Evolutionary conservation across 805 yeast genomes (phyloP), one percentile per base, ranked within the genome.

Genomic region (Zygoascus bituminiphila): DNA sequence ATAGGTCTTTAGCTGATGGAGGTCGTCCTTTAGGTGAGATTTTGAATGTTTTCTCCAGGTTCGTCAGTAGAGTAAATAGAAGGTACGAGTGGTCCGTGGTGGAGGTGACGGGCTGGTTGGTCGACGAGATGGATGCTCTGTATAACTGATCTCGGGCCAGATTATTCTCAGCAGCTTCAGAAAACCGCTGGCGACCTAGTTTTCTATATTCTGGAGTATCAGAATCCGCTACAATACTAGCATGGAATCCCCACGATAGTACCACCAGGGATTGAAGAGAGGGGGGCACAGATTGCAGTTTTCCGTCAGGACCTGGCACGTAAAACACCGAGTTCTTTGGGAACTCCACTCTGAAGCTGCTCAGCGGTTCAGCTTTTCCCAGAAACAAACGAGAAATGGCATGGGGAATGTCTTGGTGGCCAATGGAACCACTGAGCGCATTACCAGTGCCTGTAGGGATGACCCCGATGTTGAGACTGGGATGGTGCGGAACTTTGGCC

Each of bases 381-480:
- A 42, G 19, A 38, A 62, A 62, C 2, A 66, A 47, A 46, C 66
- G 31, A 7, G 55, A 49, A 55, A 62, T 42, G 53, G 68, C 64
- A 10, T 26, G 51, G 9, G 61, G 46, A 5, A 66, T 60, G 43
- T 59, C 19, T 8, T 26, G 2, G 54, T 55, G 44, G 55, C 78
- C 79, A 2, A 81, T 55, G 0, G 95, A 82, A 21, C 76, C 73
- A 1, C 86, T 76, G 51, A 87, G 69, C 1, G 95, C 88, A 62
- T 89, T 89, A 0, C 95, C 97, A 0, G 95, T 83, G 1, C 97
- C 97, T 51, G 80, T 71, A 0, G 96, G 95, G 14, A 89, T 62
- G 23, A 68, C 57, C 1, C 52, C 54, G 15, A 70, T 50, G 8
- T 50, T 54, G 5, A 68, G 50, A 2, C 58, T 44, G 45, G 56